Evolutionary conservation across 208 protist genomes (phyloP).

Genomic region (Acanthamoeba lenticulata): DNA sequence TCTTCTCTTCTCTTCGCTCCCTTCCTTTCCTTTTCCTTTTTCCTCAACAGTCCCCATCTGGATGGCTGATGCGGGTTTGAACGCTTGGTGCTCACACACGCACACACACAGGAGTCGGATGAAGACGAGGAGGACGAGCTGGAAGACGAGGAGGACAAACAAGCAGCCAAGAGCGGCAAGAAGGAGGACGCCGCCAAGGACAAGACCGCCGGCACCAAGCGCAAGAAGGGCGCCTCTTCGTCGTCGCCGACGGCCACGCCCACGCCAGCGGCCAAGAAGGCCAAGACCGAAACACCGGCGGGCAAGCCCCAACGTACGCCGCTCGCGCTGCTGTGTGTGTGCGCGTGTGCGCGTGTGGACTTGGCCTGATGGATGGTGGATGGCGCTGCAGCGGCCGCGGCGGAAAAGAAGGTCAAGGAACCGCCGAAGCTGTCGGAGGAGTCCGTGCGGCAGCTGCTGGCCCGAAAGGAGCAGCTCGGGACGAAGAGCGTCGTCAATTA

Average conservation of each 20-base stretch:
- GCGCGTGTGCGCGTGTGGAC: background rate
- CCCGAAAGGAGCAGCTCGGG: conserved; percentile 36
- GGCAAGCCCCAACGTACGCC: background rate
- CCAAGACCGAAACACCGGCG: background rate
- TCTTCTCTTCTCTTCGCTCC: too few species aligned
- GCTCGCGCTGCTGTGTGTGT: background rate
- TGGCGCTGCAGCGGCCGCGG: background rate
- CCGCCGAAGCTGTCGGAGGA: conserved; percentile 49
- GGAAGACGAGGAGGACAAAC: background rate
- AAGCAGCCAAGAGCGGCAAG: conserved; percentile 22
- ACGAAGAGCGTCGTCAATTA: background rate
- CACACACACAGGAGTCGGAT: background rate
- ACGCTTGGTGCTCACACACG: too few species aligned
- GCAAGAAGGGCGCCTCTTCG: conserved; percentile 13
- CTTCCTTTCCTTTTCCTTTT: too few species aligned
- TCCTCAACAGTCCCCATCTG: too few species aligned
- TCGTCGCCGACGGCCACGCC: background rate
- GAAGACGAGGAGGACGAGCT: background rate
- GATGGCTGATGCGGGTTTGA: too few species aligned
- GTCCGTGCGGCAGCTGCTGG: conserved; percentile 17
- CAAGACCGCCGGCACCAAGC: background rate
- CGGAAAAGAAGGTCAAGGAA: conserved; percentile 42
- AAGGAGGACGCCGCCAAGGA: conserved; percentile 22
- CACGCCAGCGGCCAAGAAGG: background rate
- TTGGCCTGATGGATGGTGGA: background rate